These are phyloP conservation scores for Persicaria maculosa DNA, from an alignment of 148 eudicot genomes.

Conservation along the genomic window DNA sequence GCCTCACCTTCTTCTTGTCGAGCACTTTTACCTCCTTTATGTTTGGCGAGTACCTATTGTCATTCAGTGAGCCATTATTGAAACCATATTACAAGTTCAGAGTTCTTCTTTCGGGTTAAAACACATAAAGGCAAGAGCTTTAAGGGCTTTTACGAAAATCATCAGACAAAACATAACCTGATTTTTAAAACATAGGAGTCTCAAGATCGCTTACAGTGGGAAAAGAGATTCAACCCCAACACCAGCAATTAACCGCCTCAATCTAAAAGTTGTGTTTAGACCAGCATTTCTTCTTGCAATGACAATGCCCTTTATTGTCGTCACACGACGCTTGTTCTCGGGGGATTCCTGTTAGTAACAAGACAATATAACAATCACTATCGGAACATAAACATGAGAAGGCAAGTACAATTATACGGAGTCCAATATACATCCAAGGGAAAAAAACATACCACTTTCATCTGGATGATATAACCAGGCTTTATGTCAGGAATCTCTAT, in stretches of 20 bases:
- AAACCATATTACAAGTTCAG: too few species aligned
- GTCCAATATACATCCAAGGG: neutral
- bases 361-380: constrained; percentile 1
- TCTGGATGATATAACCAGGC: constrained; percentile 85
- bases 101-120: too few species aligned
- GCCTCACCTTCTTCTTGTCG: constrained; percentile 85
- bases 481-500: constrained; percentile 77
- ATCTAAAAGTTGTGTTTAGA: constrained; percentile 62
- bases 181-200: neutral
- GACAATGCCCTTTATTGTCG: constrained; percentile 73
- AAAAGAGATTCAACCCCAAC: constrained; percentile 81
- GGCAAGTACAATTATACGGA: neutral
- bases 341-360: constrained; percentile 64
- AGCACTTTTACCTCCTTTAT: constrained; percentile 83
- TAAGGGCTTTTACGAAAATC: too few species aligned
- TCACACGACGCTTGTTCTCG: constrained; percentile 70
- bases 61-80: neutral
- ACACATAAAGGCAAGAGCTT: too few species aligned
- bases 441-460: constrained; percentile 67
- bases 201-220: constrained; percentile 55
- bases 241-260: constrained; percentile 81
- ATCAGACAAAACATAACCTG: neutral
- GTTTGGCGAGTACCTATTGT: constrained; percentile 80
- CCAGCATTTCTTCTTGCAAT: constrained; percentile 95
- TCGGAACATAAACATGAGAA: neutral